Percentiles rank a stretch among this genome's conserved stretches.
Conservation (phyloP, 1,139 yeast genomes). For the Yamadazyma oceani region DNA sequence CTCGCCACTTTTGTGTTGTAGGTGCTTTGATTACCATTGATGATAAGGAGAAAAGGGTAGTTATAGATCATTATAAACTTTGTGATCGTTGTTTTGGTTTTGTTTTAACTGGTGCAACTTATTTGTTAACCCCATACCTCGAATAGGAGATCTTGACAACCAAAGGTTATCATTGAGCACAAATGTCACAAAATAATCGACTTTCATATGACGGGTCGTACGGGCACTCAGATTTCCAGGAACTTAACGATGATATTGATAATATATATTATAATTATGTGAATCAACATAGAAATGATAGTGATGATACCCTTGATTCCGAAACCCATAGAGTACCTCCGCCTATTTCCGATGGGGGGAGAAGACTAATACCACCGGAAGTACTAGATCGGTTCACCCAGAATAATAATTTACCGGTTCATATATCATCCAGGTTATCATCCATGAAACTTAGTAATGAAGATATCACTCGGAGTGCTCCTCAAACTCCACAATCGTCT, state of each 20-base stretch:
- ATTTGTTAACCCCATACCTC: no score
- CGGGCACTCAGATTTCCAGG: slow-evolving; percentile 21
- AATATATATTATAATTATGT: slow-evolving; percentile 34
- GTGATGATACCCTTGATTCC: slow-evolving; percentile 36
- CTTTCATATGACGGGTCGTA: slow-evolving; percentile 7
- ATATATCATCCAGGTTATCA: slow-evolving; percentile 32
- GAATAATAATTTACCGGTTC: slow-evolving; percentile 19
- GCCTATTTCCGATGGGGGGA: slow-evolving; percentile 8
- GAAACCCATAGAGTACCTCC: slow-evolving; percentile 12
- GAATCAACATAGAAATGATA: slow-evolving; percentile 15
- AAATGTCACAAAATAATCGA: slow-evolving; percentile 6
- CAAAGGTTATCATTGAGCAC: no score
- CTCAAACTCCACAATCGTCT: slow-evolving; percentile 29
- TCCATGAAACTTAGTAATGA: slow-evolving; percentile 23
- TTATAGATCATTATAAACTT: no score
- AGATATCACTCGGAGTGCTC: slow-evolving; percentile 25
- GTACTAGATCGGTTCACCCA: slow-evolving; percentile 7
- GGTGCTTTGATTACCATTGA: no score
- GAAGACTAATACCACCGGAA: slow-evolving; percentile 12
- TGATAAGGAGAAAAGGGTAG: no score
- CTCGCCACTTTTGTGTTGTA: no score
- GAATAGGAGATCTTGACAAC: no score
- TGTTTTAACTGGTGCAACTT: no score
- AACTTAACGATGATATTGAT: slow-evolving; percentile 32
- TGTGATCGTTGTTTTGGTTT: no score